Evolutionary conservation across 83 land plant species (phyloP), one percentile per base, ranked within the genome.

Genomic region (Thuja plicata): DNA sequence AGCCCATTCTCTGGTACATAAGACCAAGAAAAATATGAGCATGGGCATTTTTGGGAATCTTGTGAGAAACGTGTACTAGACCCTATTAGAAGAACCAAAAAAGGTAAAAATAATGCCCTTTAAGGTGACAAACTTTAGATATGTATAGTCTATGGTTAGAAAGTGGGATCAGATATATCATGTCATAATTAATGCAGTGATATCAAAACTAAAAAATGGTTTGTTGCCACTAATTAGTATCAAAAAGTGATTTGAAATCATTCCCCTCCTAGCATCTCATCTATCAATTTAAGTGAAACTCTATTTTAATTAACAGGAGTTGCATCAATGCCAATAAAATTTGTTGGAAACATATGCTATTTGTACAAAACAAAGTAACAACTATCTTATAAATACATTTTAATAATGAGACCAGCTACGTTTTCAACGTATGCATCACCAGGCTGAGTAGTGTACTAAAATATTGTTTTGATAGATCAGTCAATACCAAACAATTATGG

Each of bases 1-100:
- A 98, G 62, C 94, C 94, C 87, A 92, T 86, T 43, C 97, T 97
- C 80, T 97, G 98, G 86, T 97, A 93, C 96, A 97, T 96, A 35
- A 97, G 88, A 46, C 99, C 99, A 86, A 97, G 93, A 21, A 93
- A 79, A 90, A 94, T 96, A 91, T 97, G 96, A 71, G 95, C 96
- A 89, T 97, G 97, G 34, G 96, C 96, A 96, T 97, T 97, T 88
- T 96, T 97, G 50, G 98, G 99, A 90, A 94, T 92, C 92, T 96
- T 97, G 38, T 97, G 90, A 81, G 95, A 93, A 15, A 95, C 97
- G 91, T 96, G 96, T 10, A 95, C 91, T 80, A 97, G 90, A 30
- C 96, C 98, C 99, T 97, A 83, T 13, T 34, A 91, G 27, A 50
- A 37, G 30, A 19, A 86, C 12, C 41, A 55, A 43, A 60, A 57